Conservation (phyloP, 805 yeast genomes). For the Ascoidea rubescens region DNA sequence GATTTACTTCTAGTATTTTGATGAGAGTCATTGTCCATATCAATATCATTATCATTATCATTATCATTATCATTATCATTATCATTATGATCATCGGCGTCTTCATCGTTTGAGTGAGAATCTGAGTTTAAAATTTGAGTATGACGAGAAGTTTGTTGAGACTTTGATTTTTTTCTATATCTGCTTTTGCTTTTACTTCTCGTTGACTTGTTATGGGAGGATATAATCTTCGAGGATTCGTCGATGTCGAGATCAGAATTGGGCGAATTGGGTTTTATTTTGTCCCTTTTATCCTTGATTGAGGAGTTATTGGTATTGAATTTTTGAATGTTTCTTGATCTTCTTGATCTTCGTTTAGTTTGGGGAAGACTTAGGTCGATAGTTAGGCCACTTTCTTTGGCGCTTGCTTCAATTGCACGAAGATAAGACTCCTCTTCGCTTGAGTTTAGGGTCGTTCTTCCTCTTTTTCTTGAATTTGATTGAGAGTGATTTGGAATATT, state of each 20-base stretch:
- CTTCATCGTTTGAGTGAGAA: conserved; percentile 3
- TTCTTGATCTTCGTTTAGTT: background rate
- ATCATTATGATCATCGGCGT: background rate
- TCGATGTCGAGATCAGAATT: no score
- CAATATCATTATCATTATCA: background rate
- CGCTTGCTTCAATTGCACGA: conserved; percentile 43
- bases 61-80: background rate
- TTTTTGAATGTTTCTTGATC: no score
- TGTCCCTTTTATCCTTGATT: no score
- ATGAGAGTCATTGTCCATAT: conserved; percentile 1
- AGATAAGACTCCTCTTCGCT: conserved; percentile 11
- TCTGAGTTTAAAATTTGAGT: no score
- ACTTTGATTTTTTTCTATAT: no score
- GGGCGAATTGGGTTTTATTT: no score
- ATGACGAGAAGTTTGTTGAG: no score
- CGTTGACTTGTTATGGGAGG: no score
- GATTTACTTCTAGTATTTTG: no score
- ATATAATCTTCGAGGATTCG: no score
- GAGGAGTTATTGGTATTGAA: no score
- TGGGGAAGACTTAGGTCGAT: conserved; percentile 13
- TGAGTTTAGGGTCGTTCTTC: conserved; percentile 18
- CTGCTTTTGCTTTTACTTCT: no score
- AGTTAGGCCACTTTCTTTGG: conserved; percentile 30
- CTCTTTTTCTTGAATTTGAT: conserved; percentile 24
- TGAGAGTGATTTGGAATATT: background rate